Conservation (phyloP, 176 grass and related monocot species). For the Eragrostis nindensis region DNA sequence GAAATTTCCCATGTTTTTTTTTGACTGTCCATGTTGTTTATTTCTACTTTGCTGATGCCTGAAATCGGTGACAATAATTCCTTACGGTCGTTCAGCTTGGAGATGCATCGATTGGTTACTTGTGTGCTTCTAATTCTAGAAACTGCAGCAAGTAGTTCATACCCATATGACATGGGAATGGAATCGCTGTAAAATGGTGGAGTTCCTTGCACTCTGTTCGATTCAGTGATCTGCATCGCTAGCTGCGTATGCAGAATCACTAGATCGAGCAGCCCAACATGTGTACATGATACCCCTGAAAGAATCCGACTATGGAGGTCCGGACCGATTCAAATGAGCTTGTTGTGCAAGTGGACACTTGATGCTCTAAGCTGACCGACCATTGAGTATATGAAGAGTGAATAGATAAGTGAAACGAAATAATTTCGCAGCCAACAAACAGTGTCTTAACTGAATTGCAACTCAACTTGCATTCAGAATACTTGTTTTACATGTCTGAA, state of each 20-base stretch:
- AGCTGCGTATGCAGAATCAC: neutral
- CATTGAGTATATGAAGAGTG: neutral
- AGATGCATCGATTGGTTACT: neutral
- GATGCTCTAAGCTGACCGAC: neutral
- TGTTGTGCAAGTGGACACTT: neutral
- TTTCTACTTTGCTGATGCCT: neutral
- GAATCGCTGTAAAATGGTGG: neutral
- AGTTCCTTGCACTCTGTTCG: neutral
- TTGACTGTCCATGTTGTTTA: too few species aligned
- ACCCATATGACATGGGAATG: neutral
- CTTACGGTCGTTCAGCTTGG: neutral
- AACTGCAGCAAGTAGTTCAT: neutral
- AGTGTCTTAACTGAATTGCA: neutral
- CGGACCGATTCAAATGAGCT: neutral
- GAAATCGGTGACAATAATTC: neutral
- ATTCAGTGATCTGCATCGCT: neutral
- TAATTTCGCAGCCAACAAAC: neutral
- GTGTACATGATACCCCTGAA: too few species aligned
- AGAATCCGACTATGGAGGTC: neutral
- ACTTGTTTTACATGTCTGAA: neutral
- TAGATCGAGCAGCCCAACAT: neutral
- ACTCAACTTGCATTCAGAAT: neutral
- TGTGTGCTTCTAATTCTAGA: neutral
- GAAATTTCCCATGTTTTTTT: neutral
- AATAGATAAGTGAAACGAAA: neutral